Conservation (phyloP, 148 eudicot species). For the Silene uniflora region DNA sequence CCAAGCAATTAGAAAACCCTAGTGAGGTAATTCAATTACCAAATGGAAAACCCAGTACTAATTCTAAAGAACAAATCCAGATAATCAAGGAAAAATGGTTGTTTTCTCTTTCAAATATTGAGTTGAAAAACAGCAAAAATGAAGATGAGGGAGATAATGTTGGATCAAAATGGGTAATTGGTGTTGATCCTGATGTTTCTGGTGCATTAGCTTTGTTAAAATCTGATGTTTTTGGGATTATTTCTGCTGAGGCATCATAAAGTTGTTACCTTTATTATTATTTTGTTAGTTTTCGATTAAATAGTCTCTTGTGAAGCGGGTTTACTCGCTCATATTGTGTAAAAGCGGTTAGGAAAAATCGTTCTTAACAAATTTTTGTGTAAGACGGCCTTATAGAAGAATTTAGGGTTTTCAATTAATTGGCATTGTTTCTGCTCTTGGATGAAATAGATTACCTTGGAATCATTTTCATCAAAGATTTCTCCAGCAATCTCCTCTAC, state of each 20-base stretch:
- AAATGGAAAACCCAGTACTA: conserved; percentile 14
- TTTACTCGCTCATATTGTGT: too few species aligned
- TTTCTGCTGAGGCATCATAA: conserved; percentile 49
- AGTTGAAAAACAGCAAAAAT: not conserved
- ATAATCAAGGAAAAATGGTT: conserved; percentile 56
- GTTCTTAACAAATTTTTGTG: too few species aligned
- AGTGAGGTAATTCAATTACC: conserved; percentile 20
- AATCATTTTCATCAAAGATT: too few species aligned
- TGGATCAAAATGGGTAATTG: conserved; percentile 52
- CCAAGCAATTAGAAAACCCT: conserved; percentile 23
- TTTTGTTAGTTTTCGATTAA: not conserved
- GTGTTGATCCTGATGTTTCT: too few species aligned
- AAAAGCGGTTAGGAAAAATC: too few species aligned
- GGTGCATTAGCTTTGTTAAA: conserved; percentile 68
- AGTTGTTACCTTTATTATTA: not conserved
- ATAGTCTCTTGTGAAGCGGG: too few species aligned
- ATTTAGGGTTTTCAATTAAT: not conserved
- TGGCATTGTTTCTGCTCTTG: conserved; percentile 11
- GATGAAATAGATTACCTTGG: too few species aligned
- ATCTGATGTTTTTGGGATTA: conserved; percentile 32
- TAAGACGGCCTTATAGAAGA: too few species aligned
- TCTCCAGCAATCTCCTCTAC: too few species aligned
- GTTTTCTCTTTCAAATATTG: conserved; percentile 42
- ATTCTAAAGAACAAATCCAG: conserved; percentile 16
- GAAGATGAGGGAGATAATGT: not conserved